phyloP scores from a whole-genome alignment of 768 basidiomycete genomes.

The Baorangia bicolor region DNA sequence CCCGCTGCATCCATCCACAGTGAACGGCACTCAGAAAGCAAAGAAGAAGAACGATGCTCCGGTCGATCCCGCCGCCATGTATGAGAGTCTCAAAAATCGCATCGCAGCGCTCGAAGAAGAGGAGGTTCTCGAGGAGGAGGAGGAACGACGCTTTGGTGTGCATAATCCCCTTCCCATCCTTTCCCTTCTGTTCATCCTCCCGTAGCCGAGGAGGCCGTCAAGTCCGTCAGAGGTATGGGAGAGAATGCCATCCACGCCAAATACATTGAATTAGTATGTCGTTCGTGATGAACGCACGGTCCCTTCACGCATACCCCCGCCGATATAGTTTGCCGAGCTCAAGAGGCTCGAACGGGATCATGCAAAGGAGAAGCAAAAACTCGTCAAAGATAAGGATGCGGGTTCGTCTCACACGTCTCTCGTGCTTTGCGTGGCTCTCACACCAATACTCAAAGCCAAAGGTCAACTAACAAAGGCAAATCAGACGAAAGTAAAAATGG shows the following conservation, averaged over 20 bases:
- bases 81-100: constrained; percentile 83
- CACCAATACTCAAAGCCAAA: constrained; percentile 53
- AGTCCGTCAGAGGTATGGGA: constrained; percentile 77
- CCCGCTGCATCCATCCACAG: constrained; percentile 32
- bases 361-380: constrained; percentile 89
- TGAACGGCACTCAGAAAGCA: constrained; percentile 44
- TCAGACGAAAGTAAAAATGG: constrained; percentile 86
- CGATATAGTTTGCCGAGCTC: constrained; percentile 77
- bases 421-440: constrained; percentile 13
- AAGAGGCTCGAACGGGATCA: constrained; percentile 86
- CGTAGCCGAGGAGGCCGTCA: constrained; percentile 84
- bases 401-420: constrained; percentile 42
- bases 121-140: constrained; percentile 83
- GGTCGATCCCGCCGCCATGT: constrained; percentile 83
- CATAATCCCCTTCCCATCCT: constrained; percentile 8
- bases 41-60: constrained; percentile 70
- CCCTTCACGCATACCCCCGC: constrained; percentile 23
- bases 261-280: constrained; percentile 81
- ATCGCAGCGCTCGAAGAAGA: constrained; percentile 90
- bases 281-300: constrained; percentile 15
- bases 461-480: constrained; percentile 84
- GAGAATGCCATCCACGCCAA: constrained; percentile 83
- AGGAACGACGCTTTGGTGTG: constrained; percentile 76
- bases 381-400: constrained; percentile 87
- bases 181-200: constrained; percentile 13